Conservation (phyloP, 257 asterid species). For the Prunella vulgaris region DNA sequence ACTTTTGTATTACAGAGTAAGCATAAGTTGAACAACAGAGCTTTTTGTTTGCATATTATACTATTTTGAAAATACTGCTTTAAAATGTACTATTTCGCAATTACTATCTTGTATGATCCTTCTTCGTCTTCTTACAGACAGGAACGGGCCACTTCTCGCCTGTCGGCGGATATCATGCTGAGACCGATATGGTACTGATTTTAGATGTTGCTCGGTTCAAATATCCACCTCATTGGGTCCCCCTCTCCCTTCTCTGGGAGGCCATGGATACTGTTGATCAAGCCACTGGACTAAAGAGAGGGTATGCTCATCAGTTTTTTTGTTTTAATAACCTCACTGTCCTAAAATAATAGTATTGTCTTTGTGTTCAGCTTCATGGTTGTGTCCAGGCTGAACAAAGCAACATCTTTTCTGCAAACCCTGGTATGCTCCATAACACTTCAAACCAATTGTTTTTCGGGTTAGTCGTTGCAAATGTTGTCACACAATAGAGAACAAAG, state of each 20-base stretch:
- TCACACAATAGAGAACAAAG: no score
- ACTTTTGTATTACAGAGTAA: no score
- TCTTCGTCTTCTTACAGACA: slow-evolving; percentile 36
- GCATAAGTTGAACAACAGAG: no score
- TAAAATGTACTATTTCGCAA: no score
- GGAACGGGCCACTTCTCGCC: slow-evolving; percentile 85
- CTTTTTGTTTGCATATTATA: no score
- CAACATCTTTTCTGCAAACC: slow-evolving; percentile 50
- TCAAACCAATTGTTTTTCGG: no score
- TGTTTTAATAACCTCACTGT: neutral
- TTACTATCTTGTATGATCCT: no score
- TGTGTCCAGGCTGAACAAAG: slow-evolving; percentile 48
- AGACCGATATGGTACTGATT: slow-evolving; percentile 65
- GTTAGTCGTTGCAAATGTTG: no score
- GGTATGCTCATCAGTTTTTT: slow-evolving; percentile 33
- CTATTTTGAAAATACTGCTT: no score
- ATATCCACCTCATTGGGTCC: slow-evolving; percentile 88
- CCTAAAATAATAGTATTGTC: neutral
- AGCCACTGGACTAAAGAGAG: slow-evolving; percentile 59
- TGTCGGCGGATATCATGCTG: slow-evolving; percentile 77
- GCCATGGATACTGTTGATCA: slow-evolving; percentile 64
- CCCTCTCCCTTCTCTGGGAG: slow-evolving; percentile 72
- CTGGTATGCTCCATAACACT: slow-evolving; percentile 65
- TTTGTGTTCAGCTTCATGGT: slow-evolving; percentile 60
- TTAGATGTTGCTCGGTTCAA: slow-evolving; percentile 82